Evolutionary conservation across 257 asterid species (phyloP).

Genomic region (Petunia axillaris): DNA sequence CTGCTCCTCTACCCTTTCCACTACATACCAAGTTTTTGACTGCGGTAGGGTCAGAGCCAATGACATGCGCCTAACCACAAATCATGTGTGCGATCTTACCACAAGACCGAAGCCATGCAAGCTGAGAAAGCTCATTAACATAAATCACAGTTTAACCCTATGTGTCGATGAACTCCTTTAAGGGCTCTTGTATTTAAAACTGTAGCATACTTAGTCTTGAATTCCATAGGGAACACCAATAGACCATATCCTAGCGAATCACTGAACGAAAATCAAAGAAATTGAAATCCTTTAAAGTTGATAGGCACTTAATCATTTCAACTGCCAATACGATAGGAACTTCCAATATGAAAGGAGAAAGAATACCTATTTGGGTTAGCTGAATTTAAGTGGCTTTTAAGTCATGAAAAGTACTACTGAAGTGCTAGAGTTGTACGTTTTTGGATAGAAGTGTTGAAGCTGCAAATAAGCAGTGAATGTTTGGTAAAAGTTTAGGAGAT

Average conservation of each 20-base stretch:
- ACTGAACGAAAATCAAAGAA: background rate
- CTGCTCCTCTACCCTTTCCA: no score
- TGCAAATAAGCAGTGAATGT: no score
- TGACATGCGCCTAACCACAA: no score
- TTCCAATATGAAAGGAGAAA: constrained; percentile 5
- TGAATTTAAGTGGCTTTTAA: no score
- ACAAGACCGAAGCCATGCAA: no score
- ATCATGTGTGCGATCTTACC: no score
- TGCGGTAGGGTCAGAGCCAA: no score
- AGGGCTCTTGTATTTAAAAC: background rate
- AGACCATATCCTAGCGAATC: constrained; percentile 4
- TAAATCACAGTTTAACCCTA: background rate
- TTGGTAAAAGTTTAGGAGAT: no score
- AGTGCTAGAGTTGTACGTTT: no score
- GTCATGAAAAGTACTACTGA: no score
- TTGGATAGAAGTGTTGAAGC: no score
- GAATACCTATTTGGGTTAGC: background rate
- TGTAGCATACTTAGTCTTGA: background rate
- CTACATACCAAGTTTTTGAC: no score
- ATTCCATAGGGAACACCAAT: constrained; percentile 1
- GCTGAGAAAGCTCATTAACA: constrained; percentile 9
- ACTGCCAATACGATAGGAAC: background rate
- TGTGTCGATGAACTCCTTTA: constrained; percentile 6
- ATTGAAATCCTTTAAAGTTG: background rate
- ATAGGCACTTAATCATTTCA: background rate